A percentile compares a stretch with the other conserved stretches of the same genome.
These are phyloP conservation scores for Phaseolus coccineus DNA, from an alignment of 331 rosid genomes.

Conservation along the genomic window DNA sequence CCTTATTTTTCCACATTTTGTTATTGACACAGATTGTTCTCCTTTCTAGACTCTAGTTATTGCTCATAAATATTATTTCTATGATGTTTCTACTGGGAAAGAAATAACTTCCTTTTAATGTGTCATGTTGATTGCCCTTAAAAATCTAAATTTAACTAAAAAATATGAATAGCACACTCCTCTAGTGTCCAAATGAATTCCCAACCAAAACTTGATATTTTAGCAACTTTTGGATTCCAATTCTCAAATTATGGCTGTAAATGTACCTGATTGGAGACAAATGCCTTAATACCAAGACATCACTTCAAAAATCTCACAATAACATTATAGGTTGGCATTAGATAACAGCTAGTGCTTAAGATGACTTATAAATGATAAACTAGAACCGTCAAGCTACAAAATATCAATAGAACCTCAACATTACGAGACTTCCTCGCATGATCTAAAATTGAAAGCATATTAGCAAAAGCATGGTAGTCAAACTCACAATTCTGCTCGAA, in stretches of 20 bases:
- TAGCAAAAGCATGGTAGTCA: conserved; percentile 3
- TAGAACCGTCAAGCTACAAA: conserved; percentile 12
- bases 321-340: not conserved
- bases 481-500: not conserved
- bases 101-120: not conserved
- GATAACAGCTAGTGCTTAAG: conserved; percentile 13
- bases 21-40: not conserved
- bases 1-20: not conserved
- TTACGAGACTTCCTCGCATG: conserved; percentile 8
- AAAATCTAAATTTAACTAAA: conserved; percentile 6
- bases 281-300: not conserved
- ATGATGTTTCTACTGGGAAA: not conserved
- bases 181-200: not conserved
- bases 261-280: conserved; percentile 2
- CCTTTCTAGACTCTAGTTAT: not conserved
- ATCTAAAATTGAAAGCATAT: conserved; percentile 30
- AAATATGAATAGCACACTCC: not conserved
- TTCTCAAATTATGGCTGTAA: not conserved
- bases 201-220: not conserved
- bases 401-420: not conserved
- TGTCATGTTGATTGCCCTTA: not conserved
- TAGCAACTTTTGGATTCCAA: not conserved
- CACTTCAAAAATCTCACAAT: conserved; percentile 1
- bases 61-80: conserved; percentile 13
- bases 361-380: not conserved